phyloP scores from a whole-genome alignment of 805 yeast genomes.

The Monosporozyma siamensis region DNA sequence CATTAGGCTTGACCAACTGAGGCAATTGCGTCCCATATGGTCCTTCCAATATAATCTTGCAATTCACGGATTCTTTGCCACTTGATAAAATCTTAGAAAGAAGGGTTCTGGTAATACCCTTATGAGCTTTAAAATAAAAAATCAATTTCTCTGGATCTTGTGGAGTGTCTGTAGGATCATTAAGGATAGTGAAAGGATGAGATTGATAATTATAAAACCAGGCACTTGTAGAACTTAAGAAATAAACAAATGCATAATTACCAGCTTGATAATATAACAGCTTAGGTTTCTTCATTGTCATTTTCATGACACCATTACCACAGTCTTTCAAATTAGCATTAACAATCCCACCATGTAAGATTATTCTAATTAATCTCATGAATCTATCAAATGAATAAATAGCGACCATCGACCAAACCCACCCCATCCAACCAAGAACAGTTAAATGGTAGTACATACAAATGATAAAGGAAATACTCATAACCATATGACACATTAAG shows the following conservation, averaged over 20 bases:
- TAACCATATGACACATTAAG: conserved; percentile 44
- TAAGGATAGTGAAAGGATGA: conserved; percentile 60
- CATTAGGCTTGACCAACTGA: conserved; percentile 29
- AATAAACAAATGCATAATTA: conserved; percentile 47
- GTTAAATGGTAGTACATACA: conserved; percentile 52
- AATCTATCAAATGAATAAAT: conserved; percentile 47
- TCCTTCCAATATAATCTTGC: conserved; percentile 47
- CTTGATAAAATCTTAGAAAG: conserved; percentile 26
- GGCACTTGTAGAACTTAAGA: conserved; percentile 41
- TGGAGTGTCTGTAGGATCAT: conserved; percentile 31
- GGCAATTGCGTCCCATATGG: conserved; percentile 47
- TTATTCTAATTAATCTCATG: conserved; percentile 36
- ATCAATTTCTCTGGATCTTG: conserved; percentile 22
- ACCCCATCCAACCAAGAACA: conserved; percentile 44
- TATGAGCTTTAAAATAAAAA: conserved; percentile 42
- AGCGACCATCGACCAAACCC: conserved; percentile 36
- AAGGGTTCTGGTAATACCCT: conserved; percentile 46
- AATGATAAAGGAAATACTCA: conserved; percentile 45
- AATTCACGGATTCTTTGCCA: conserved; percentile 24
- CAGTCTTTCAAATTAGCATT: conserved; percentile 20
- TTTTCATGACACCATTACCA: conserved; percentile 33
- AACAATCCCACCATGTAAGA: conserved; percentile 21
- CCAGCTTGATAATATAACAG: conserved; percentile 47
- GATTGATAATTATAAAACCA: conserved; percentile 45
- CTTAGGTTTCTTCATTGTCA: conserved; percentile 34